Percentiles rank a stretch among this genome's conserved stretches.
phyloP scores from a whole-genome alignment of 2,329 filamentous ascomycete genomes.

The Penicillium sp. region DNA sequence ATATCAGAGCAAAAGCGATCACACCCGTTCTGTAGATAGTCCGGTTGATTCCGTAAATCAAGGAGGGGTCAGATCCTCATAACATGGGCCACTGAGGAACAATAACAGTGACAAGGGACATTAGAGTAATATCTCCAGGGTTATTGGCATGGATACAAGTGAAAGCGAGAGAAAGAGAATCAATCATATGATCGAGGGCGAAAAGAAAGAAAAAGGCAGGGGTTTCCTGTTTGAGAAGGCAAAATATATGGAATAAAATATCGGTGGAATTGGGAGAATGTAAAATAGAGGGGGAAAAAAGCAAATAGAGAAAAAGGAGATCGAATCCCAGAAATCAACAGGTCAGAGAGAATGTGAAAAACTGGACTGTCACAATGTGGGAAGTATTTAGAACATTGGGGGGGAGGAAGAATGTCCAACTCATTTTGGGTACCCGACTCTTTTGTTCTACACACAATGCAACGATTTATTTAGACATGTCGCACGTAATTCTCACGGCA shows the following conservation, averaged over 20 bases:
- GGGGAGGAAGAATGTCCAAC: background rate
- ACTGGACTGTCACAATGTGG: constrained; percentile 6
- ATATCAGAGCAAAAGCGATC: constrained; percentile 2
- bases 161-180: background rate
- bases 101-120: constrained; percentile 2
- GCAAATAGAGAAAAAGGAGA: background rate
- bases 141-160: background rate
- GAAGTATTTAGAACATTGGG: constrained; percentile 4
- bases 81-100: constrained; percentile 7
- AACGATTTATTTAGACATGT: background rate
- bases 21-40: background rate
- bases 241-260: background rate
- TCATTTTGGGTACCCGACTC: constrained; percentile 8
- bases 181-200: constrained; percentile 1
- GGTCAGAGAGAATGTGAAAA: constrained; percentile 5
- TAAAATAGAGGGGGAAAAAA: background rate
- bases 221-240: constrained; percentile 4
- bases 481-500: background rate
- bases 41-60: background rate
- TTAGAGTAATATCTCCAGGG: background rate
- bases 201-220: background rate
- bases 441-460: constrained; percentile 2
- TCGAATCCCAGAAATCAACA: background rate
- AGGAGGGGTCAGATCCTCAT: constrained; percentile 13
- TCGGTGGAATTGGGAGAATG: background rate